These are phyloP conservation scores for Sclerotiophoma versabilis DNA, from an alignment of 2,329 filamentous ascomycete genomes.

Conservation along the genomic window DNA sequence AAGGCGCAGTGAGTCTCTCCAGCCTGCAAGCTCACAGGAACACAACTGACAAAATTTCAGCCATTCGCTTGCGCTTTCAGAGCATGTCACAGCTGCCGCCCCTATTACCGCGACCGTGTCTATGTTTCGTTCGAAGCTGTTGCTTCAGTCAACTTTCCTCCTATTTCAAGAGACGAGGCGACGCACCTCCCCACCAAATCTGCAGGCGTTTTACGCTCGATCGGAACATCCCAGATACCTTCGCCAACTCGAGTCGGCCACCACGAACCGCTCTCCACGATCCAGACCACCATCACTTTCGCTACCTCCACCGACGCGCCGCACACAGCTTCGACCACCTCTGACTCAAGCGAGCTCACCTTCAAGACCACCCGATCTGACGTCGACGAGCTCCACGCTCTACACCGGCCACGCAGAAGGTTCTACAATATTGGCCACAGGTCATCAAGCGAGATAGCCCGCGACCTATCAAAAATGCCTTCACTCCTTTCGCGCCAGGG, in stretches of 20 bases:
- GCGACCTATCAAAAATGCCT: slow-evolving; percentile 24
- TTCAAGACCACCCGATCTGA: slow-evolving; percentile 45
- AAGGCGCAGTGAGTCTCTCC: slow-evolving; percentile 23
- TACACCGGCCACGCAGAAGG: slow-evolving; percentile 31
- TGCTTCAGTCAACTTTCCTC: slow-evolving; percentile 45
- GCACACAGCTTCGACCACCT: slow-evolving; percentile 23
- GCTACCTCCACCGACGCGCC: slow-evolving; percentile 21
- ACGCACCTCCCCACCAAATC: slow-evolving; percentile 47
- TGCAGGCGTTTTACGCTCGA: slow-evolving; percentile 42
- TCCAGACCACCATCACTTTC: slow-evolving; percentile 17
- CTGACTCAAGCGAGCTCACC: slow-evolving; percentile 34
- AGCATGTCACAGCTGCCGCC: slow-evolving; percentile 59
- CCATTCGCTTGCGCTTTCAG: slow-evolving; percentile 50
- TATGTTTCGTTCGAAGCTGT: slow-evolving; percentile 56
- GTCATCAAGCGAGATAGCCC: slow-evolving; percentile 29
- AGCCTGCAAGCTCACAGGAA: not conserved
- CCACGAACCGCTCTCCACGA: slow-evolving; percentile 6
- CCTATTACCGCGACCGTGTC: slow-evolving; percentile 57
- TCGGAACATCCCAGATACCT: slow-evolving; percentile 30
- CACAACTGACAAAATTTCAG: not conserved
- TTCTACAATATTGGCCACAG: slow-evolving; percentile 42
- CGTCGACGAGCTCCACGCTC: slow-evolving; percentile 29
- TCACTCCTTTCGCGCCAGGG: slow-evolving; percentile 31
- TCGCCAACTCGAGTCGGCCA: not conserved
- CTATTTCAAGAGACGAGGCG: slow-evolving; percentile 43